Percentiles rank a stretch among this genome's conserved stretches.
These are phyloP conservation scores for Fusarium transvaalense DNA, from an alignment of 2,329 filamentous ascomycete genomes.

Conservation along the genomic window DNA sequence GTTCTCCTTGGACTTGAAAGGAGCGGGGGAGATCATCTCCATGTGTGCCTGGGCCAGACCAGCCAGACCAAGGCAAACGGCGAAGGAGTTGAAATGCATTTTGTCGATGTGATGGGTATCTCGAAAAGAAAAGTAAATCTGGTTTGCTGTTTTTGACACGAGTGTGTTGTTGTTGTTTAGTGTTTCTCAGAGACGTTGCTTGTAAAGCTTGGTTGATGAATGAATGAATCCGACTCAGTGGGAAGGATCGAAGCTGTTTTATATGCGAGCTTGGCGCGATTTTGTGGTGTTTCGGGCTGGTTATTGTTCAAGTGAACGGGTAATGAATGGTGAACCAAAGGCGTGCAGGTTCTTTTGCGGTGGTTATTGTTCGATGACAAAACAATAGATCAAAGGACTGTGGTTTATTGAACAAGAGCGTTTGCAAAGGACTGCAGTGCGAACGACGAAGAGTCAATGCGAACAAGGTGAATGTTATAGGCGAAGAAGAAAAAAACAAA, in stretches of 20 bases:
- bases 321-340: conserved; percentile 32
- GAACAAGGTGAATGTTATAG: conserved; percentile 30
- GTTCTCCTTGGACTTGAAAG: conserved; percentile 67
- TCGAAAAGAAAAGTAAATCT: conserved; percentile 3
- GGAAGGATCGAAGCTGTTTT: conserved; percentile 32
- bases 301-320: conserved; percentile 39
- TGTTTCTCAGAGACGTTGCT: conserved; percentile 21
- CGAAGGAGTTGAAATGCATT: conserved; percentile 59
- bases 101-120: conserved; percentile 33
- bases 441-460: conserved; percentile 24
- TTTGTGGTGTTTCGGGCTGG: conserved; percentile 15
- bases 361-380: conserved; percentile 28
- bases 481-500: conserved; percentile 14
- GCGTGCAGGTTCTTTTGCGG: conserved; percentile 26
- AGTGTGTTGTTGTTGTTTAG: conserved; percentile 16
- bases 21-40: conserved; percentile 66
- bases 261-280: conserved; percentile 28
- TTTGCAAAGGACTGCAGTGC: conserved; percentile 34
- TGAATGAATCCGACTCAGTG: conserved; percentile 21
- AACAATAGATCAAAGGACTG: conserved; percentile 40
- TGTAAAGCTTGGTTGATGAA: conserved; percentile 22
- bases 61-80: conserved; percentile 57
- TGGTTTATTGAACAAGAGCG: conserved; percentile 31
- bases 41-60: conserved; percentile 66
- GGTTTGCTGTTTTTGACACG: conserved; percentile 9